Base-by-base conservation (phyloP, 768 basidiomycete species). In the Nidula microcarpa region DNA sequence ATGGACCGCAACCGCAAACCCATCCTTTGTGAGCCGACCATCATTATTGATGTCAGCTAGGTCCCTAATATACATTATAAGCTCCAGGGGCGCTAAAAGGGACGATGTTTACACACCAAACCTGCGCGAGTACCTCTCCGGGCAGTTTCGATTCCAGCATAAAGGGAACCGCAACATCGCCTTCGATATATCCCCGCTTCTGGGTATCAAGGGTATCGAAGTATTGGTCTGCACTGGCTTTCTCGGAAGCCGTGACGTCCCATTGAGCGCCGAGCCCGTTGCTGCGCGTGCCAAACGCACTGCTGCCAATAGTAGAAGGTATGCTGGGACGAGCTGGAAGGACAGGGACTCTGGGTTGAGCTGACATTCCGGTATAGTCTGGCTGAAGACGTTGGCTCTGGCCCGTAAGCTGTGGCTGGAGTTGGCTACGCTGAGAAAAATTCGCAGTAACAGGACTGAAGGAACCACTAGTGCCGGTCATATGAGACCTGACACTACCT, bases 1-100 rank as follows among this genome's bases (percentile, higher is more conserved):
- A 70, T 96, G 83, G 84, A 95, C 84, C 3, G 94, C 97, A 44
- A 98, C 87, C 6, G 97, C 96, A 68, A 99, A 98, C 11, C 94
- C 92, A 47, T 98, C 95, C 50, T 86, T 80, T 3, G 86, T 94
- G 47, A 99, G 76, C 51, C 78, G 81, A 1, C 97, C 97, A 53
- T 96, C 89, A 49, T 87, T 88, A 56, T 88, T 84, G 18, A 98
- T 79, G 63, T 98, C 96, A 30, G 94, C 79, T 16, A 99, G 81
- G 68, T 99, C 97, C 96, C 95, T 98, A 54, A 0, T 52, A 45
- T 13, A 49, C 17, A 57, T 59, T 32, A 37, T 51, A 23, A 43
- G 37, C 4, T 47, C 32, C 50, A 18, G 44, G 55, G 32, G 33
- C 23, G 55, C 1, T 49, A 0, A 43, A 35, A 43, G 49, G n/a